These are phyloP conservation scores for Exobasidium rhododendri DNA, from an alignment of 1,284 basidiomycete genomes.

Conservation along the genomic window DNA sequence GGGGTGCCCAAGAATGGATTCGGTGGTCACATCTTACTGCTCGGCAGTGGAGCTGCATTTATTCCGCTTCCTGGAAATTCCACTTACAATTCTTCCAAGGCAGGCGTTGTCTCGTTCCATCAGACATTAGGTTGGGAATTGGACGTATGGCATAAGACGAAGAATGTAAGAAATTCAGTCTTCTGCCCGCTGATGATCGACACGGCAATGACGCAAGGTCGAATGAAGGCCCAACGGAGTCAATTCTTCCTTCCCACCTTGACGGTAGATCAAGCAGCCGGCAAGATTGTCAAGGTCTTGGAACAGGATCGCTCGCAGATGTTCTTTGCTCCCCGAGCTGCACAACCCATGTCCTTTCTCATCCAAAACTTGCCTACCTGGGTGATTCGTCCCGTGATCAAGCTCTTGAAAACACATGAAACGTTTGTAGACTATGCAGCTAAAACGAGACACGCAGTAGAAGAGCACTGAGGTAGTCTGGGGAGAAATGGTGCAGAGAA, in stretches of 20 bases:
- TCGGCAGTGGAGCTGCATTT: slow-evolving; percentile 34
- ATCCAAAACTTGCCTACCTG: slow-evolving; percentile 19
- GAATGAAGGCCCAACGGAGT: slow-evolving; percentile 33
- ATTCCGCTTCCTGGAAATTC: slow-evolving; percentile 33
- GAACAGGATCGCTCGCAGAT: slow-evolving; percentile 28
- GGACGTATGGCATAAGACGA: slow-evolving; percentile 32
- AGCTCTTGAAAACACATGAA: not conserved
- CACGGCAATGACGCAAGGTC: slow-evolving; percentile 35
- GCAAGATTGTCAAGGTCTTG: slow-evolving; percentile 29
- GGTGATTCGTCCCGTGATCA: not conserved
- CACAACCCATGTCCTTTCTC: slow-evolving; percentile 19
- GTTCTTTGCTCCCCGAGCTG: slow-evolving; percentile 28
- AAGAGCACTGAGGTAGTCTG: not conserved
- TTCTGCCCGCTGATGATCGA: slow-evolving; percentile 40
- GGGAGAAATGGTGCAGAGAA: no score
- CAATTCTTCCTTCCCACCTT: slow-evolving; percentile 36
- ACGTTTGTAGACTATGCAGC: slow-evolving; percentile 7
- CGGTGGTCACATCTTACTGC: slow-evolving; percentile 41
- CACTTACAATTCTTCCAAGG: slow-evolving; percentile 36
- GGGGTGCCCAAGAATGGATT: slow-evolving; percentile 30
- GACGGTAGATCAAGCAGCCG: slow-evolving; percentile 31
- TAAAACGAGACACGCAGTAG: not conserved
- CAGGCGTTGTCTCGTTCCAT: slow-evolving; percentile 30
- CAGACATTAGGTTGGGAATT: slow-evolving; percentile 30
- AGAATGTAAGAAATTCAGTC: slow-evolving; percentile 32